Conservation (phyloP, 305 asterid species). For the Lippia alba region DNA sequence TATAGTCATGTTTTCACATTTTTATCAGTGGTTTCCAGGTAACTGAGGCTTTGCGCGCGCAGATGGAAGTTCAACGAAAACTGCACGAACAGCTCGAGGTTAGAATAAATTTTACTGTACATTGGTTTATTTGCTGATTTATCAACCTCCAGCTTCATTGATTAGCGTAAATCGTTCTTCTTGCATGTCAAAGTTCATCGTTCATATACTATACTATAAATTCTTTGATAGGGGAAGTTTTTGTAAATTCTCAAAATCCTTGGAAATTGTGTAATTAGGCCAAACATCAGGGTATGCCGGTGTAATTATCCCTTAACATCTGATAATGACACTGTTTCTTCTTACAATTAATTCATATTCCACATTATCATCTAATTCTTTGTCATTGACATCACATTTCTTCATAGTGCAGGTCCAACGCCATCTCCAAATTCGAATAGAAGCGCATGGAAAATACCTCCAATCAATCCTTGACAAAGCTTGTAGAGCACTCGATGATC, state of each 20-base stretch:
- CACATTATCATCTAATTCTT: too few species aligned
- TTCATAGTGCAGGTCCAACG: constrained; percentile 69
- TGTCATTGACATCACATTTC: not conserved
- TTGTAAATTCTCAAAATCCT: too few species aligned
- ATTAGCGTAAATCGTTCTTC: not conserved
- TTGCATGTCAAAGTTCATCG: too few species aligned
- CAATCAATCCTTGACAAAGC: constrained; percentile 88
- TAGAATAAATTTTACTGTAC: constrained; percentile 17
- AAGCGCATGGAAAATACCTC: constrained; percentile 85
- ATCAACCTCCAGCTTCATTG: not conserved
- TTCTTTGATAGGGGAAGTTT: too few species aligned
- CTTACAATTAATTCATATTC: too few species aligned
- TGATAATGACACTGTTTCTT: too few species aligned
- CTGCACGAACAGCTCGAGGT: constrained; percentile 95
- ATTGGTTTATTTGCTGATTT: not conserved
- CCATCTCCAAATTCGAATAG: constrained; percentile 81
- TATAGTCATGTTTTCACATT: constrained; percentile 29
- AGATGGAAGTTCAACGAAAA: constrained; percentile 90
- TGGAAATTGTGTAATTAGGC: too few species aligned
- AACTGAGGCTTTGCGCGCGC: constrained; percentile 89
- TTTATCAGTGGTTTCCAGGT: constrained; percentile 80
- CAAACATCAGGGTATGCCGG: too few species aligned
- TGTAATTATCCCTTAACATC: too few species aligned
- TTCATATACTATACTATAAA: too few species aligned
- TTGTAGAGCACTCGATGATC: constrained; percentile 65